A percentile compares a stretch with the other conserved stretches of the same genome.
Evolutionary conservation across 2,329 filamentous ascomycete species (phyloP).

Genomic region (Aspergillus sp.): DNA sequence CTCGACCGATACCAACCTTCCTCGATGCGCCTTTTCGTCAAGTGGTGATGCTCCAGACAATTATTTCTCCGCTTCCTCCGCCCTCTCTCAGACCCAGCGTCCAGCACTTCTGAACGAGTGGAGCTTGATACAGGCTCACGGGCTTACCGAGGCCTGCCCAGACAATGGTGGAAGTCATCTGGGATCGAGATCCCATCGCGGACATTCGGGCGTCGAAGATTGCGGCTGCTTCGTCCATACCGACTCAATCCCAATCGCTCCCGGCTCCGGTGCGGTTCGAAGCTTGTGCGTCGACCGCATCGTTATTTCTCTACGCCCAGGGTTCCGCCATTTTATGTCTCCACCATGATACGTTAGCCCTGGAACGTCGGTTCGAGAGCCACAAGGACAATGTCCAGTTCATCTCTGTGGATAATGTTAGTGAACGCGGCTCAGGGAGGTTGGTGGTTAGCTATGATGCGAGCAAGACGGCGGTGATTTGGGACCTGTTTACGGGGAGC

Average conservation of each 20-base stretch:
- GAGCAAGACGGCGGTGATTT: conserved; percentile 89
- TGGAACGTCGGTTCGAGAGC: conserved; percentile 80
- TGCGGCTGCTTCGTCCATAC: conserved; percentile 44
- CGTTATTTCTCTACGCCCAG: conserved; percentile 85
- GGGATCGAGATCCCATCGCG: conserved; percentile 60
- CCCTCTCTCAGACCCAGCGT: not conserved
- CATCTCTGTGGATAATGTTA: conserved; percentile 86
- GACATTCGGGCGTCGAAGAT: conserved; percentile 58
- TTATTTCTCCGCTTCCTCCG: conserved; percentile 1
- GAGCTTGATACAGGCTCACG: not conserved
- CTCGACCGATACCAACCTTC: not conserved
- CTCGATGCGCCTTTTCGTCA: conserved; percentile 4
- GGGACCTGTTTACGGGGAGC: conserved; percentile 90
- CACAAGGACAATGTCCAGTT: conserved; percentile 82
- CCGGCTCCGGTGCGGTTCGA: conserved; percentile 61
- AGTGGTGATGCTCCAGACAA: conserved; percentile 13
- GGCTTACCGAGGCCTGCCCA: not conserved
- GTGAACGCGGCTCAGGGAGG: conserved; percentile 79
- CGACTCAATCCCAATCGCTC: conserved; percentile 23
- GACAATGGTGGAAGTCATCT: conserved; percentile 59
- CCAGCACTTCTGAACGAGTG: not conserved
- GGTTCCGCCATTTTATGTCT: conserved; percentile 79
- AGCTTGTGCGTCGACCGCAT: conserved; percentile 85
- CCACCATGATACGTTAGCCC: conserved; percentile 86
- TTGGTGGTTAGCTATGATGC: conserved; percentile 91